These are phyloP conservation scores for Nothophaeocryptopus gaeumannii DNA, from an alignment of 2,329 filamentous ascomycete species.

Conservation along the genomic window DNA sequence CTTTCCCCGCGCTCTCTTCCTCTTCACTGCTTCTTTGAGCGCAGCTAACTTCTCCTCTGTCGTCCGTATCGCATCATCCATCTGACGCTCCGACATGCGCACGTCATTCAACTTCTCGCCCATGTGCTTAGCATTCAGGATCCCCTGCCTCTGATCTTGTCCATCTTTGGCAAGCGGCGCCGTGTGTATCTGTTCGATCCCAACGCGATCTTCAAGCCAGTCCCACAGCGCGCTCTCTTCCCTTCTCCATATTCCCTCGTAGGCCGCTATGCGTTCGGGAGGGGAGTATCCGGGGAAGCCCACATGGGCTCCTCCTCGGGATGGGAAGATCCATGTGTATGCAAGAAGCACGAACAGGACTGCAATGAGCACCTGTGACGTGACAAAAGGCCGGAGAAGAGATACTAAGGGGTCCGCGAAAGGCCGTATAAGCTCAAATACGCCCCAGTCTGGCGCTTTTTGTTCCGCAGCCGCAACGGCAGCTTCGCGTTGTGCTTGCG, in stretches of 20 bases:
- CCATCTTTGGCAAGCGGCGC: constrained; percentile 17
- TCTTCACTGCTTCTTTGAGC: constrained; percentile 69
- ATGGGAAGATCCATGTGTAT: constrained; percentile 60
- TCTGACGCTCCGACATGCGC: constrained; percentile 76
- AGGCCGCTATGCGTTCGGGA: constrained; percentile 72
- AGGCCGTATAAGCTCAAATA: constrained; percentile 73
- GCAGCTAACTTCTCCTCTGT: constrained; percentile 81
- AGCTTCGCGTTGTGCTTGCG: constrained; percentile 36
- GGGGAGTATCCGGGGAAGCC: constrained; percentile 42
- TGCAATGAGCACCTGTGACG: constrained; percentile 72
- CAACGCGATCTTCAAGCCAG: constrained; percentile 85
- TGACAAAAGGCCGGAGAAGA: constrained; percentile 68
- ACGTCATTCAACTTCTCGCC: constrained; percentile 47
- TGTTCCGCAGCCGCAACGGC: constrained; percentile 31
- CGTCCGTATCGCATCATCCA: constrained; percentile 74
- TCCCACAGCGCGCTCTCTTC: constrained; percentile 90
- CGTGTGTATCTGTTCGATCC: constrained; percentile 56
- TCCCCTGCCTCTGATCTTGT: constrained; percentile 28
- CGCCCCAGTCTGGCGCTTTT: constrained; percentile 62
- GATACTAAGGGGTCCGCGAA: constrained; percentile 68
- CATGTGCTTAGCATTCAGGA: constrained; percentile 26
- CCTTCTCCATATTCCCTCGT: constrained; percentile 86
- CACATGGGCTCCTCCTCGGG: constrained; percentile 34
- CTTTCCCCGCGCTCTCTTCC: constrained; percentile 44
- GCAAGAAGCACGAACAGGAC: constrained; percentile 71